A percentile compares a stretch with the other conserved stretches of the same genome.
These are phyloP conservation scores for Comarum palustre DNA, from an alignment of 306 rosid genomes.

Conservation along the genomic window DNA sequence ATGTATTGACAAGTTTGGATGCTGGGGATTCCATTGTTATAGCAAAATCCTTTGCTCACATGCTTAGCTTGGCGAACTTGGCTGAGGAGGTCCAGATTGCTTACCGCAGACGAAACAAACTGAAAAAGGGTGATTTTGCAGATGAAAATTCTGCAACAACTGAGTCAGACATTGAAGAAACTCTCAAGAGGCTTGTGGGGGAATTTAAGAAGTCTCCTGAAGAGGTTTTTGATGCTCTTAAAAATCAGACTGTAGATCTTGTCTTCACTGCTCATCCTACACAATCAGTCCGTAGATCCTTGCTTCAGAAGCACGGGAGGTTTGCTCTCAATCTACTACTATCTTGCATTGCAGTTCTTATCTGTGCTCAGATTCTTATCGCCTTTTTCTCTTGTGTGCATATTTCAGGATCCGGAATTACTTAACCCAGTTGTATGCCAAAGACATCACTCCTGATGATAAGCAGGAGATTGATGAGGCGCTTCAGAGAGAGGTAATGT, in stretches of 20 bases:
- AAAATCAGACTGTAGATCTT: conserved; percentile 92
- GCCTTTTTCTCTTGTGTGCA: not conserved
- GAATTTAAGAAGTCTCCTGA: conserved; percentile 75
- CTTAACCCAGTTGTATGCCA: conserved; percentile 73
- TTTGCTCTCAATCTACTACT: conserved; percentile 28
- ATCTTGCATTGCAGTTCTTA: not conserved
- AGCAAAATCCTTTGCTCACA: conserved; percentile 86
- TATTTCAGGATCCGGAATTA: conserved; percentile 71
- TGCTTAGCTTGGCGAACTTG: conserved; percentile 99
- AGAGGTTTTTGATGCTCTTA: conserved; percentile 92
- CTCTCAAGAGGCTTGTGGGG: conserved; percentile 85
- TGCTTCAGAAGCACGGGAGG: conserved; percentile 99
- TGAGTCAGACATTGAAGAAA: conserved; percentile 95
- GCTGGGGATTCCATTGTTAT: conserved; percentile 95
- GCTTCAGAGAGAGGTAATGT: conserved; percentile 83
- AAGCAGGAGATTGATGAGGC: conserved; percentile 98
- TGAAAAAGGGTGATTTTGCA: conserved; percentile 79
- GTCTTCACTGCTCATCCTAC: conserved; percentile 99
- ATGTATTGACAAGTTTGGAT: conserved; percentile 73
- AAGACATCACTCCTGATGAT: conserved; percentile 97
- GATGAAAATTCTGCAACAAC: conserved; percentile 92
- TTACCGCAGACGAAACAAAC: conserved; percentile 75
- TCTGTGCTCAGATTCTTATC: conserved; percentile 1
- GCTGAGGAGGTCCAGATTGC: conserved; percentile 99
- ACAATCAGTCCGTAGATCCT: conserved; percentile 90